These are phyloP conservation scores for Yarrowia sp. DNA, from an alignment of 805 yeast species.

Conservation along the genomic window DNA sequence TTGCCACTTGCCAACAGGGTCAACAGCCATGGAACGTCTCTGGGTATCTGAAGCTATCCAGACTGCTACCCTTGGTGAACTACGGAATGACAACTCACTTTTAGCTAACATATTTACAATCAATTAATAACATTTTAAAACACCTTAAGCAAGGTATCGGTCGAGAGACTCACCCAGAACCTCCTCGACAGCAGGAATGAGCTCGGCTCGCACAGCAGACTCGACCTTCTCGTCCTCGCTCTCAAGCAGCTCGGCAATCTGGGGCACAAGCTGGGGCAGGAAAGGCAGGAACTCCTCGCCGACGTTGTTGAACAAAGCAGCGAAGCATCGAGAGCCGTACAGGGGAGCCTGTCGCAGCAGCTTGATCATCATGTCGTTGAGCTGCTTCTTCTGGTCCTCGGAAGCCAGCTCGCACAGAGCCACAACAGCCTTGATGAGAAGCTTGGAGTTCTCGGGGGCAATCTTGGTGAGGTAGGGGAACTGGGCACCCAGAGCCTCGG, in stretches of 20 bases:
- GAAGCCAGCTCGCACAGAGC: slow-evolving; percentile 60
- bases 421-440: slow-evolving; percentile 75
- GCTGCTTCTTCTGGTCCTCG: slow-evolving; percentile 64
- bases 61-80: too few relatives aligned
- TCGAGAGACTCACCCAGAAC: slow-evolving; percentile 95
- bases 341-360: slow-evolving; percentile 70
- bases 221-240: slow-evolving; percentile 95
- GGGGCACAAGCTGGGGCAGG: slow-evolving; percentile 92
- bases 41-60: too few relatives aligned
- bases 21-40: too few relatives aligned
- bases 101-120: not conserved
- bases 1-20: too few relatives aligned
- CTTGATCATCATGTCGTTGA: slow-evolving; percentile 61
- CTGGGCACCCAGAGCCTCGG: slow-evolving; percentile 63
- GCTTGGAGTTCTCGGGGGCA: slow-evolving; percentile 56
- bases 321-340: slow-evolving; percentile 79
- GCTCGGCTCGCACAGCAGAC: slow-evolving; percentile 81
- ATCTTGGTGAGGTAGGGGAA: slow-evolving; percentile 48
- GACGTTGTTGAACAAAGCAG: slow-evolving; percentile 71
- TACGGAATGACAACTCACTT: too few relatives aligned
- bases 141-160: slow-evolving; percentile 38
- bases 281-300: slow-evolving; percentile 92
- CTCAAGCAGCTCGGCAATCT: slow-evolving; percentile 90
- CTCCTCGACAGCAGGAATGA: slow-evolving; percentile 86
- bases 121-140: not conserved